phyloP scores from a whole-genome alignment of 108 stramenopile species.

The Cyclotella atomus region DNA sequence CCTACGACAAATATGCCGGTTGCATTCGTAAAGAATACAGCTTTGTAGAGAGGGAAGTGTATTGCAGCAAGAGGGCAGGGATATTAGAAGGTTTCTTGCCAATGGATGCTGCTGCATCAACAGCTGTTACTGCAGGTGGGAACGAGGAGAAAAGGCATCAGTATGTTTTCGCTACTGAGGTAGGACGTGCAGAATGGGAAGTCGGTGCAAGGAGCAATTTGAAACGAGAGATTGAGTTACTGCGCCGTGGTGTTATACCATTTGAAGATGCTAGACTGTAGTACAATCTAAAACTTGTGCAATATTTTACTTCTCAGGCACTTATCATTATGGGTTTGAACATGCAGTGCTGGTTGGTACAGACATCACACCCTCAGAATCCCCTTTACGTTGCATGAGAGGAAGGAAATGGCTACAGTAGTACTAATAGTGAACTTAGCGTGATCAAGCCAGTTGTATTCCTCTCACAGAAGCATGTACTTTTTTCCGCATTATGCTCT shows the following conservation, averaged over 20 bases:
- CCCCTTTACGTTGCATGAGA: no score
- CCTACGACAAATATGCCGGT: conserved; percentile 69
- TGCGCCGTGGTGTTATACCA: conserved; percentile 63
- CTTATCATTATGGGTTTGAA: no score
- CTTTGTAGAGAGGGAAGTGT: conserved; percentile 59
- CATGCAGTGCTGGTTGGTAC: no score
- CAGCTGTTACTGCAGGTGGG: conserved; percentile 16
- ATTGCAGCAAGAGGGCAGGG: conserved; percentile 76
- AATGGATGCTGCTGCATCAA: conserved; percentile 21
- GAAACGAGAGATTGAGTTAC: conserved; percentile 59
- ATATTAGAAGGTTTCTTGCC: conserved; percentile 68
- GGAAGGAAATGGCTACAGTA: no score
- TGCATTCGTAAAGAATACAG: conserved; percentile 79
- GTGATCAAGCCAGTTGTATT: no score
- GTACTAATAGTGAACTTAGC: no score
- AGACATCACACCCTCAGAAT: no score
- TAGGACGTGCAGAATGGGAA: conserved; percentile 62
- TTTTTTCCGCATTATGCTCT: no score
- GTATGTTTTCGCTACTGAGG: conserved; percentile 53
- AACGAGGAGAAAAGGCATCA: conserved; percentile 52
- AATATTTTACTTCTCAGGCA: no score
- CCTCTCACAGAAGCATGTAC: no score
- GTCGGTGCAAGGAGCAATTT: conserved; percentile 62
- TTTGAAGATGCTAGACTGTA: conserved; percentile 1
- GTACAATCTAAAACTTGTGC: no score